A percentile compares a stretch with the other conserved stretches of the same genome.
Conservation (phyloP, 1,139 yeast species). For the Candida anutae region DNA sequence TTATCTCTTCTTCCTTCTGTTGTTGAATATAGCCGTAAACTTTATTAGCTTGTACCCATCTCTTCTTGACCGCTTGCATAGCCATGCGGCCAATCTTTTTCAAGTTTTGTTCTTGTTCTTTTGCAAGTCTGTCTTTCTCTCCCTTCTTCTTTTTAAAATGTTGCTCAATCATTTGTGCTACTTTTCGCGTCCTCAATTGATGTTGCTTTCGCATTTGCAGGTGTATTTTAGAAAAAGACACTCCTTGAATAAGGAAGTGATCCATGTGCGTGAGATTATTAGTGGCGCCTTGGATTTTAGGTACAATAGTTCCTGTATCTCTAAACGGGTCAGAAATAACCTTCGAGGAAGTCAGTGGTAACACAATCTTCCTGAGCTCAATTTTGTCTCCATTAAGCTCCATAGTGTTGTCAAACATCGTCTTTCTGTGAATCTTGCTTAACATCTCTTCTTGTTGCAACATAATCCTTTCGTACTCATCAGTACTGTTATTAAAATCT, state of each 20-base stretch:
- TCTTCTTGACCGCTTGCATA: slow-evolving; percentile 75
- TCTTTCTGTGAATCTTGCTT: slow-evolving; percentile 22
- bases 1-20: slow-evolving; percentile 59
- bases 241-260: slow-evolving; percentile 69
- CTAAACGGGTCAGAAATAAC: slow-evolving; percentile 37
- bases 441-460: slow-evolving; percentile 26
- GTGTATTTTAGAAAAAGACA: slow-evolving; percentile 62
- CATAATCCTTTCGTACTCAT: slow-evolving; percentile 26
- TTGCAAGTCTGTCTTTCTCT: slow-evolving; percentile 74
- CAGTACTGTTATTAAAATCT: slow-evolving; percentile 27
- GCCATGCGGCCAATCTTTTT: slow-evolving; percentile 69
- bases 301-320: slow-evolving; percentile 27
- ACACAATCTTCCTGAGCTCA: slow-evolving; percentile 35
- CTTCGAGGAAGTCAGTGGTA: slow-evolving; percentile 36
- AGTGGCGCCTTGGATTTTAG: slow-evolving; percentile 31
- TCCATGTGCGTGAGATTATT: slow-evolving; percentile 56
- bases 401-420: slow-evolving; percentile 26
- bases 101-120: slow-evolving; percentile 63
- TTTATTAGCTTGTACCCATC: slow-evolving; percentile 88
- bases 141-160: slow-evolving; percentile 84
- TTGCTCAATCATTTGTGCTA: slow-evolving; percentile 76
- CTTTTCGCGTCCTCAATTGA: slow-evolving; percentile 59
- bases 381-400: slow-evolving; percentile 38
- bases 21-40: slow-evolving; percentile 52
- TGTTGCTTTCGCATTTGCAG: slow-evolving; percentile 61